Evolutionary conservation across 352 stramenopile species (phyloP).

Genomic region (Pythium sukuiense): DNA sequence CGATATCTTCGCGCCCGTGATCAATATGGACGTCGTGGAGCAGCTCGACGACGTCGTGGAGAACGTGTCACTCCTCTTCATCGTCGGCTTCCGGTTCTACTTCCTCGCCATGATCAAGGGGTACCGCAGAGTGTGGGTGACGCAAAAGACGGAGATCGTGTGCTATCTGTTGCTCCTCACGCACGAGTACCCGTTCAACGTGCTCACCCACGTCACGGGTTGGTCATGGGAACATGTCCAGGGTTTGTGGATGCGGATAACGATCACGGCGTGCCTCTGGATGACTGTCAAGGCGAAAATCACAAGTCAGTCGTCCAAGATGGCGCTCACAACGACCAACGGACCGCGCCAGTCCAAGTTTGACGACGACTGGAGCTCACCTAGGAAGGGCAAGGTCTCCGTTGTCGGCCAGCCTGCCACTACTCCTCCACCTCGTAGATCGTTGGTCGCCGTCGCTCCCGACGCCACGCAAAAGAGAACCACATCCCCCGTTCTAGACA

Average conservation of each 20-base stretch:
- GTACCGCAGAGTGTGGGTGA: background rate
- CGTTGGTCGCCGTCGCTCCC: background rate
- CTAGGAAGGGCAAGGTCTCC: background rate
- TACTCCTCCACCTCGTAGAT: background rate
- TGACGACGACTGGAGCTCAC: background rate
- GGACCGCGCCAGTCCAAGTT: background rate
- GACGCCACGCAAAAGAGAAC: background rate
- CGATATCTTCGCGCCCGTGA: conserved; percentile 6
- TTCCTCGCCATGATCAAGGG: conserved; percentile 17
- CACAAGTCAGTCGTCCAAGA: conserved; percentile 5
- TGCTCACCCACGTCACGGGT: background rate
- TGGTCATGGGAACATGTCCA: conserved; percentile 13
- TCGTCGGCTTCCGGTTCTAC: conserved; percentile 25
- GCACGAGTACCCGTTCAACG: conserved; percentile 20
- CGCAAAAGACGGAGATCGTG: conserved; percentile 14
- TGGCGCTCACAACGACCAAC: background rate
- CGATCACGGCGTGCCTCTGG: conserved; percentile 12
- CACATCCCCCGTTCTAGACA: background rate
- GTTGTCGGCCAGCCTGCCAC: background rate
- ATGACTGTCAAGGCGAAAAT: conserved; percentile 8
- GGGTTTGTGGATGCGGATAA: conserved; percentile 11
- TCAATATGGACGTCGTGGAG: background rate
- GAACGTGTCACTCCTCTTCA: conserved; percentile 14
- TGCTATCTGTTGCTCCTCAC: conserved; percentile 21
- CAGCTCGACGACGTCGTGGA: conserved; percentile 9